Conservation (phyloP, 306 rosid genomes). For the Rubus idaeus region DNA sequence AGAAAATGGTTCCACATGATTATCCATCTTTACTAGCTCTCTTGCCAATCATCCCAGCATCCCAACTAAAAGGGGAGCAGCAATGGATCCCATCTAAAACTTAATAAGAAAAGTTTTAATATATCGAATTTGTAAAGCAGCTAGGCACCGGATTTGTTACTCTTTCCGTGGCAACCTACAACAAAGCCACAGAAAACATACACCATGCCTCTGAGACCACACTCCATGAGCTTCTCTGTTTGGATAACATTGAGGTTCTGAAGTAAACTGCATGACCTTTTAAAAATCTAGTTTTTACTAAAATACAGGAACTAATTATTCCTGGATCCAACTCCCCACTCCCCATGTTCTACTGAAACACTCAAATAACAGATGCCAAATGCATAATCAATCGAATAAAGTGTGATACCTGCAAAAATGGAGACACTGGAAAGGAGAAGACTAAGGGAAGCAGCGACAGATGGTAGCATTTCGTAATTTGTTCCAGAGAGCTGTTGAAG, state of each 20-base stretch:
- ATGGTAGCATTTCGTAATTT: slow-evolving; percentile 49
- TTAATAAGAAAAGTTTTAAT: not conserved
- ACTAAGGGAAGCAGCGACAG: slow-evolving; percentile 72
- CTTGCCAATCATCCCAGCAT: not conserved
- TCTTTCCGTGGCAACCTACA: not conserved
- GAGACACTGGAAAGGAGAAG: slow-evolving; percentile 51
- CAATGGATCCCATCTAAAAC: not conserved
- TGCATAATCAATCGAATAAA: slow-evolving; percentile 3
- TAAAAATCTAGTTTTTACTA: not conserved
- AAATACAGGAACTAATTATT: not conserved
- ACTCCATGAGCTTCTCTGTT: not conserved
- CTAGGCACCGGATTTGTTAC: not conserved
- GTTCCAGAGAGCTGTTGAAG: slow-evolving; percentile 59
- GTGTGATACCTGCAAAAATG: slow-evolving; percentile 48
- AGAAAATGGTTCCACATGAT: not conserved
- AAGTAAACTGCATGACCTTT: not conserved
- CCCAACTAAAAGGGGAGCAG: not conserved
- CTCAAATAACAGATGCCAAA: not conserved
- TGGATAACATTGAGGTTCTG: not conserved
- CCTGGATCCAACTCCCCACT: not conserved
- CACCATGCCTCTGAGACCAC: not conserved
- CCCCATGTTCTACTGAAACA: slow-evolving; percentile 17
- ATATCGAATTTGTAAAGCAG: not conserved
- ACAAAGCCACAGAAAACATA: not conserved
- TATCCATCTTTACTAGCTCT: not conserved